Evolutionary conservation across 768 basidiomycete genomes (phyloP), one percentile per base, ranked within the genome.

Genomic region (Tylopilus felleus): DNA sequence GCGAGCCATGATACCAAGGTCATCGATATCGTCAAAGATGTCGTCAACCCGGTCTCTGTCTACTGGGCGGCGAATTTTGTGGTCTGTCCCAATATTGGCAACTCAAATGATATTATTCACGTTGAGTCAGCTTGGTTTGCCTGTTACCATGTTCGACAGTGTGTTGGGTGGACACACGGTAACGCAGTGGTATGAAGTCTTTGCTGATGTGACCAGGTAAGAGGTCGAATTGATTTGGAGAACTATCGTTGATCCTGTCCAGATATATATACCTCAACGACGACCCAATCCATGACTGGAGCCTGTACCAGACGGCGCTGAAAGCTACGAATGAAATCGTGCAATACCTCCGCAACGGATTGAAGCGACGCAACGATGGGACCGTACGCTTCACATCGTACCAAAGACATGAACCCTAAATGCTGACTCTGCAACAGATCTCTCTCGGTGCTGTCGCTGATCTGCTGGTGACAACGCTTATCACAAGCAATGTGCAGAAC

Each of bases 11-110:
- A 39, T 9, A 48, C 43, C 44, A 69, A 58, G 29, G 74, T 67
- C 47, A 65, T 88, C 21, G 85, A 90, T 62, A 76, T 90, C 35
- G 78, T 89, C 8, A 73, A 73, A 39, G 84, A 90, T 58, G 86
- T 90, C 21, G 78, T 86, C 61, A 85, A 89, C 56, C 63, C 76
- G 25, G 53, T 86, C 36, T 81, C 87, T 0, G 66, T 85, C 5
- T 75, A 80, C 54, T 90, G 84, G 85, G 74, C 84, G 27, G 77
- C 78, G 10, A 73, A 79, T 29, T 64, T 80, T 49, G 70, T 87
- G 53, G 87, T 88, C 55, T 59, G 84, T 58, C 9, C 9, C 16
- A 25, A 16, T 31, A 7, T 17, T 33, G 35, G 41, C 21, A 4
- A 2, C 27, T 13, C 31, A 14, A n/a, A 29, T 36, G 8, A 13